phyloP scores from a whole-genome alignment of 78 protist genomes.

The Salpingoeca rosetta region DNA sequence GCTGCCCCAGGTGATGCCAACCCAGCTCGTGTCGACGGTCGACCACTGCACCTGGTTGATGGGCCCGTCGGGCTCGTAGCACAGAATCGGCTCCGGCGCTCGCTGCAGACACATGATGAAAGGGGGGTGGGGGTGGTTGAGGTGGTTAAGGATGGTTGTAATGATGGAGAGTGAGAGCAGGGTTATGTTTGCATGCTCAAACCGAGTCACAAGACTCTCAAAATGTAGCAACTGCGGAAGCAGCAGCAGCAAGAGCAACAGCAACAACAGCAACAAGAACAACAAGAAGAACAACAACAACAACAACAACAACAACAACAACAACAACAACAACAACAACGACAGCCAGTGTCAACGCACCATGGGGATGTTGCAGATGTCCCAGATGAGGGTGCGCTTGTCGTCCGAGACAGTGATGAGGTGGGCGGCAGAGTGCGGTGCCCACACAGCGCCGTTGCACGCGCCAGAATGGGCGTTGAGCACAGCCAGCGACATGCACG shows the following conservation, averaged over 20 bases:
- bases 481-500: conserved; percentile 82
- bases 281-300: no score
- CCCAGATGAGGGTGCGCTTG: conserved; percentile 93
- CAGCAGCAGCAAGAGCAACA: no score
- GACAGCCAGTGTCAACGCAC: no score
- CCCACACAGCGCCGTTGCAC: conserved; percentile 88
- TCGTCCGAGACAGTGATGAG: conserved; percentile 87
- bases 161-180: no score
- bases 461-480: conserved; percentile 51
- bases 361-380: conserved; percentile 36
- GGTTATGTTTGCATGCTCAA: no score
- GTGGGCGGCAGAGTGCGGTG: conserved; percentile 91
- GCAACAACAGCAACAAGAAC: no score
- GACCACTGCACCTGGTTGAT: conserved; percentile 85
- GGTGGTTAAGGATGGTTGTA: no score
- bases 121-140: background rate
- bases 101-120: background rate
- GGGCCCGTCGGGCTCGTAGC: conserved; percentile 62
- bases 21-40: conserved; percentile 77
- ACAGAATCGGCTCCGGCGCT: conserved; percentile 69
- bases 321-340: background rate
- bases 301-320: no score
- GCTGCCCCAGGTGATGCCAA: conserved; percentile 59
- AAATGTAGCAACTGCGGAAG: no score
- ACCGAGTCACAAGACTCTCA: no score